Evolutionary conservation across 441 rosid species (phyloP), one percentile per base, ranked within the genome.

Genomic region (Eugenia klotzschiana): DNA sequence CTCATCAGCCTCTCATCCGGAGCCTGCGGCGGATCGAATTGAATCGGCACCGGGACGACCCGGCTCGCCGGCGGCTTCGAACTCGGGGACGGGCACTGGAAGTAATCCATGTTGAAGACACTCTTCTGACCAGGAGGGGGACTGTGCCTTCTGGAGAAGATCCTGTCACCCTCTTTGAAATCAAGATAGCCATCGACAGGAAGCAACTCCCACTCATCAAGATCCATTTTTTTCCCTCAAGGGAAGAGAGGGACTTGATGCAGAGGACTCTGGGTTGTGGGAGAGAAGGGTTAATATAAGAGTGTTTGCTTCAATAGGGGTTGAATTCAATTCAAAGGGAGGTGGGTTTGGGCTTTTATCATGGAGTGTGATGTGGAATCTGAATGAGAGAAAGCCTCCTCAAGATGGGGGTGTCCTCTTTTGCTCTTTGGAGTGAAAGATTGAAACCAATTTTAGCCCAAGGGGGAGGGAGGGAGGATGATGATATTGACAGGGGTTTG

Each of bases 151-250:
- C 88, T 86, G 26, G 82, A 87, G 80, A 33, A 43, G 18, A 73
- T 55, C 85, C 86, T 88, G 29, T 87, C 87, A 43, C 90, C 91
- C 72, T 88, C 91, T 58, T 83, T 89, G 64, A 89, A 88, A 86
- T 87, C 93, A 85, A 87, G 85, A 84, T 89, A 87, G 55, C 87
- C 89, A 77, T 87, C 88, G 79, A 50, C 89, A 10, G 98, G 92
- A 26, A 95, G 94, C 57, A 93, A 77, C 79, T 91, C 98, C 98
- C 98, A 95, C 82, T 92, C 98, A 40, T 94, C 95, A 60, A 90
- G 89, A 89, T 94, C 98, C 96, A 95, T 93, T 51, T 72, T 84
- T 83, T 54, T 83, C 82, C n/a, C 18, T 40, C 50, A 33, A 55
- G 50, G 43, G 83, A n/a, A 14, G 27, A 54, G 13, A 10, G 50